Evolutionary conservation across 148 eudicot species (phyloP).

Genomic region (Spergularia bocconei): DNA sequence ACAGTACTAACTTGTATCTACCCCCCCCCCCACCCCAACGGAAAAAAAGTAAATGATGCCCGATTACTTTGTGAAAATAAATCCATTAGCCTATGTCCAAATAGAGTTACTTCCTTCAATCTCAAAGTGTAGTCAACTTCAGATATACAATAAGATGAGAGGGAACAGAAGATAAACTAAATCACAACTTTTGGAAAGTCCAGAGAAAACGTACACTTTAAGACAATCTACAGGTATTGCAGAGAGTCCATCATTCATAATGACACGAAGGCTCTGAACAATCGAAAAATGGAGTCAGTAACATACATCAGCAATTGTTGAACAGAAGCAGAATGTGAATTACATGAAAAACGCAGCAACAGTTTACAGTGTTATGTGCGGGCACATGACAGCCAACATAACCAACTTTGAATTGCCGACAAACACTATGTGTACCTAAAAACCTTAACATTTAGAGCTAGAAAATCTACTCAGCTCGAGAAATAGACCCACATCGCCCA

Average conservation of each 20-base stretch:
- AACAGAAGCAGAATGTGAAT: not conserved
- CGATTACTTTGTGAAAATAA: not conserved
- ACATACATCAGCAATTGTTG: conserved; percentile 1
- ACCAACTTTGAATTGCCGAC: not conserved
- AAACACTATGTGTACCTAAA: conserved; percentile 50
- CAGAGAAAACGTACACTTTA: conserved; percentile 59
- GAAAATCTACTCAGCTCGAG: too few species aligned
- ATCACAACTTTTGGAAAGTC: not conserved
- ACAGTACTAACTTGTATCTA: not conserved
- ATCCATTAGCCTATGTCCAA: not conserved
- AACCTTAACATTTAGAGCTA: conserved; percentile 34
- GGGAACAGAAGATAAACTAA: not conserved
- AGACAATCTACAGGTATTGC: conserved; percentile 81
- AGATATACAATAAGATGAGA: not conserved
- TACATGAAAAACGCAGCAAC: not conserved
- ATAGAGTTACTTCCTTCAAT: not conserved
- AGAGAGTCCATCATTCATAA: conserved; percentile 94
- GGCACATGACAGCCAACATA: not conserved
- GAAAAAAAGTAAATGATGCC: not conserved
- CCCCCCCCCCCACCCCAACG: not conserved
- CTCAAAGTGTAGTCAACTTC: not conserved
- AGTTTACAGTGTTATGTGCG: not conserved
- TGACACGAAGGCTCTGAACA: conserved; percentile 81
- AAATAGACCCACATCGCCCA: too few species aligned
- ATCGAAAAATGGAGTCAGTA: conserved; percentile 21